phyloP scores from a whole-genome alignment of 306 rosid species.

The Canavalia gladiata region DNA sequence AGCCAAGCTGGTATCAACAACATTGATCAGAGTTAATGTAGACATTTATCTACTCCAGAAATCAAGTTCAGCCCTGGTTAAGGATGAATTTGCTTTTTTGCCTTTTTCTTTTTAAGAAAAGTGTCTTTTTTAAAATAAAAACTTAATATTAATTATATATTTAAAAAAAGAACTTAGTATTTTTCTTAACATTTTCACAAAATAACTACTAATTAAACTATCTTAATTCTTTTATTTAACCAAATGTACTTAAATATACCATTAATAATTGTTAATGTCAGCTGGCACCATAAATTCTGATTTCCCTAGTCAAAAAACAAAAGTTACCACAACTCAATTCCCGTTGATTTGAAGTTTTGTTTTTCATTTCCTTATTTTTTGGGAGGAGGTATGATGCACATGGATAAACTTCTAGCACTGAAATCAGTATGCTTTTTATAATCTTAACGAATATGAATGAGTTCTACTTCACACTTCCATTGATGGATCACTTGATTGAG shows the following conservation, averaged over 20 bases:
- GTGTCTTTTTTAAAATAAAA: too few species aligned
- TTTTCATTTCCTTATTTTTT: not conserved
- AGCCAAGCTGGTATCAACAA: too few species aligned
- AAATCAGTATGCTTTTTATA: constrained; percentile 43
- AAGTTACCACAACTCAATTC: not conserved
- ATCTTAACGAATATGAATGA: constrained; percentile 54
- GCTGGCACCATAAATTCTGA: not conserved
- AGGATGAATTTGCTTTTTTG: too few species aligned
- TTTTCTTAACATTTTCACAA: too few species aligned
- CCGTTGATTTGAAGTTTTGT: not conserved
- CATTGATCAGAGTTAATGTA: too few species aligned
- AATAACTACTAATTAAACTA: too few species aligned
- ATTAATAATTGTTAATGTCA: not conserved
- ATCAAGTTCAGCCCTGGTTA: too few species aligned
- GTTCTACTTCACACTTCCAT: constrained; percentile 60
- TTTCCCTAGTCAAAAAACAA: not conserved
- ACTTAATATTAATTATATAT: too few species aligned
- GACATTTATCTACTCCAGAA: too few species aligned
- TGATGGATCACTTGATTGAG: constrained; percentile 43
- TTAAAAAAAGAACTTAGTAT: not conserved
- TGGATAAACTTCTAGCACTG: constrained; percentile 8
- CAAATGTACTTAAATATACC: not conserved
- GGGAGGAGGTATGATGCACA: not conserved
- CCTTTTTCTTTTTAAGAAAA: too few species aligned
- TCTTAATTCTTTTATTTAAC: not conserved